Base-by-base conservation (phyloP, 768 basidiomycete genomes). In the Sutorius australiensis region DNA sequence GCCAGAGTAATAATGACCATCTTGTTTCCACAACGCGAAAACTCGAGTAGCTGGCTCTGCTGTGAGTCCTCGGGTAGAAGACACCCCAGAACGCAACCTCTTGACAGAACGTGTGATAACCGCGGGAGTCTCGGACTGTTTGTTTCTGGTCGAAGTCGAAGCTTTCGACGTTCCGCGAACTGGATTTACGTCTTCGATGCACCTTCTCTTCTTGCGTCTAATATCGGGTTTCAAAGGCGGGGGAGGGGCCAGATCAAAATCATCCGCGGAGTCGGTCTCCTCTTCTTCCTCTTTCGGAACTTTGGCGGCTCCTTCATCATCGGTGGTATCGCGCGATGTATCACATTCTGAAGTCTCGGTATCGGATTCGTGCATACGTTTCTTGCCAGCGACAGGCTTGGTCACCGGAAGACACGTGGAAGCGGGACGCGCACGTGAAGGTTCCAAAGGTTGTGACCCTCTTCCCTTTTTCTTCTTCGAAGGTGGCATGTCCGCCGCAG, bases 1-100 rank as follows among this genome's bases (percentile, higher is more conserved):
- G 14, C 87, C 90, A 16, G 81, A 67, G 63, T 83, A 87, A 68
- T 76, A 92, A 58, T 77, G 75, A 4, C 76, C 77, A 45, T 82
- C 81, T 41, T 71, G 67, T 55, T 73, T 79, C 87, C 86, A 89
- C 11, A 84, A 62, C 9, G 85, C 87, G 59, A 87, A 83, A n/a
- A 90, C 84, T 6, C 80, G 80, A 12, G 83, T 85, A 19, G 78
- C 72, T 6, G 56, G 51, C 36, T 61, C 60, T 30, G 34, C 40
- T 14, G 56, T 32, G 31, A 46, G 37, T 17, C 50, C 56, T 34
- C 60, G 63, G 10, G 45, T 50, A 32, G 69, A 65, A 13, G 69
- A 67, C 16, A 58, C 30, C n/a, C 63, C 69, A 27, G 77, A 77
- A 42, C 77, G 74, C 37, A 75, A 52, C 28, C 71, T 72, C 60